Percentiles rank a stretch among this genome's conserved stretches.
phyloP scores from a whole-genome alignment of 2,329 filamentous ascomycete genomes.

The Xylaria sp. region DNA sequence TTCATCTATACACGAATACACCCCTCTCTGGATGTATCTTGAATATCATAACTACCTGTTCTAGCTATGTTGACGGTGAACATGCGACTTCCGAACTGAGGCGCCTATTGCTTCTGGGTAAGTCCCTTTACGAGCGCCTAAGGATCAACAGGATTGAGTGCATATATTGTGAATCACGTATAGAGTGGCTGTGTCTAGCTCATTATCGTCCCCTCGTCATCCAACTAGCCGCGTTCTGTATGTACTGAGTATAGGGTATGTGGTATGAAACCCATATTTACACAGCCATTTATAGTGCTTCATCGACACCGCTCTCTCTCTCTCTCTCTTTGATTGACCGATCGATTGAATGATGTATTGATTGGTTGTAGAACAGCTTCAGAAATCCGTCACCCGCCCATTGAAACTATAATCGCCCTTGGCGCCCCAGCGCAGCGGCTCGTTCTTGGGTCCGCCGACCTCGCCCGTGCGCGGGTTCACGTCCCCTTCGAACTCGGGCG shows the following conservation, averaged over 20 bases:
- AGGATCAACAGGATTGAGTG: background rate
- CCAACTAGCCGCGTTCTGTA: background rate
- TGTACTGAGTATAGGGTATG: background rate
- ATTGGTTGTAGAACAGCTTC: conserved; percentile 20
- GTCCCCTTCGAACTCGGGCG: conserved; percentile 93
- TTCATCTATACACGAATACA: background rate
- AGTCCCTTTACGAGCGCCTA: background rate
- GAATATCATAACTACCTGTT: background rate
- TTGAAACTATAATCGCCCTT: conserved; percentile 90
- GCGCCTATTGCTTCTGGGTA: background rate
- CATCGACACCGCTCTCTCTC: too few relatives aligned
- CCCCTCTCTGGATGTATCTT: background rate
- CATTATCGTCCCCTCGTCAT: background rate
- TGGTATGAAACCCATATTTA: too few relatives aligned
- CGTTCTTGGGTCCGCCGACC: conserved; percentile 96
- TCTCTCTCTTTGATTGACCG: too few relatives aligned
- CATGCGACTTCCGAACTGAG: background rate
- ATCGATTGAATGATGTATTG: background rate
- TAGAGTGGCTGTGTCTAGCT: too few relatives aligned
- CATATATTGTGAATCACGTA: too few relatives aligned
- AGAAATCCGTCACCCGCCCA: conserved; percentile 93
- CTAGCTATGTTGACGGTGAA: too few relatives aligned
- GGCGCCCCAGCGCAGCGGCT: conserved; percentile 88
- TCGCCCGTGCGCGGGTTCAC: conserved; percentile 94
- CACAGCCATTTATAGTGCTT: too few relatives aligned